Conservation (phyloP, 768 basidiomycete genomes). For the Trametes maxima region DNA sequence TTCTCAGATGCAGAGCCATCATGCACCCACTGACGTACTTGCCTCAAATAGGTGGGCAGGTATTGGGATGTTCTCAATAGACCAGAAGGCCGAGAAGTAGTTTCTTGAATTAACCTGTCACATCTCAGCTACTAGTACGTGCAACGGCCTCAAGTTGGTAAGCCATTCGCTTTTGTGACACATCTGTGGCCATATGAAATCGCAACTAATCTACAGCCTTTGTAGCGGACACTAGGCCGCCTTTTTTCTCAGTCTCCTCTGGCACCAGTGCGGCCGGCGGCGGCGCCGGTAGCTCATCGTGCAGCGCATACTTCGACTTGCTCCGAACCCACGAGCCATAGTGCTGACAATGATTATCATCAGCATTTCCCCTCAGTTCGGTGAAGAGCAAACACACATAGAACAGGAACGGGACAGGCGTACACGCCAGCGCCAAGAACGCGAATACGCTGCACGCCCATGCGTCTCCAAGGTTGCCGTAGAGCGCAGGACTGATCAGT, state of each 20-base stretch:
- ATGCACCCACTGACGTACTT: too few species aligned
- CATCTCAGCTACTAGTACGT: too few species aligned
- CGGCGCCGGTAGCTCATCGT: slow-evolving; percentile 1
- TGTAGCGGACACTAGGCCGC: not conserved
- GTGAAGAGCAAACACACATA: slow-evolving; percentile 43
- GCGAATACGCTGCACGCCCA: slow-evolving; percentile 62
- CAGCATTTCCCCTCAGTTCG: too few species aligned
- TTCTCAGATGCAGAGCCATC: too few species aligned
- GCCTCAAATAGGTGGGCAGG: too few species aligned
- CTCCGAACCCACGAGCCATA: slow-evolving; percentile 24
- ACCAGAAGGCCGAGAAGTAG: too few species aligned
- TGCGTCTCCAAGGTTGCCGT: slow-evolving; percentile 51
- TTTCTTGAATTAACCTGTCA: too few species aligned
- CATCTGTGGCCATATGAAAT: not conserved
- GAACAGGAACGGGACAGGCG: slow-evolving; percentile 59
- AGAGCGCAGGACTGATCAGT: slow-evolving; percentile 56
- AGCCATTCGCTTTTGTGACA: not conserved
- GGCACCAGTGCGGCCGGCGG: not conserved
- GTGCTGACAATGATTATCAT: slow-evolving; percentile 4
- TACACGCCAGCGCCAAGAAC: slow-evolving; percentile 50
- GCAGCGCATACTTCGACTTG: slow-evolving; percentile 20
- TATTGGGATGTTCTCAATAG: too few species aligned
- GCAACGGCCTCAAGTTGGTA: too few species aligned
- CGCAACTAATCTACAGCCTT: slow-evolving; percentile 8
- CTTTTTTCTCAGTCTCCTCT: slow-evolving; percentile 7